Evolutionary conservation across 2,329 filamentous ascomycete genomes (phyloP).

Genomic region (Cladophialophora immunda): DNA sequence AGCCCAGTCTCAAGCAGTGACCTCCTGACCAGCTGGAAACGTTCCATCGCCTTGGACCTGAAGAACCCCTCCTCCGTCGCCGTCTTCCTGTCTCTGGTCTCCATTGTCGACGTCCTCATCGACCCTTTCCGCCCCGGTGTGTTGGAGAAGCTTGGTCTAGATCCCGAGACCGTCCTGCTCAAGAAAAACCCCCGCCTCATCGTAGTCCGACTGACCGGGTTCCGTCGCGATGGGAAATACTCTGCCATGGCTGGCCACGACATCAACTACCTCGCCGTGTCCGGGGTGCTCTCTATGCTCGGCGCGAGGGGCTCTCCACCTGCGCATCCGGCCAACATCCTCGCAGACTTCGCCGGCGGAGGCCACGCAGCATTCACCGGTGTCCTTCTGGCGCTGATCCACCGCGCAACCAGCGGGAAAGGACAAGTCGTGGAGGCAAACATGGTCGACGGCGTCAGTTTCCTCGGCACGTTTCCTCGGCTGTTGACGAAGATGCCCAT

Average conservation of each 20-base stretch:
- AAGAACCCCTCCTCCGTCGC: conserved; percentile 74
- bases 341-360: conserved; percentile 92
- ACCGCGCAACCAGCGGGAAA: conserved; percentile 63
- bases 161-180: conserved; percentile 71
- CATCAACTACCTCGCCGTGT: conserved; percentile 94
- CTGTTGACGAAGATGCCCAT: conserved; percentile 69
- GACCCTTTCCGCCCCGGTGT: conserved; percentile 94
- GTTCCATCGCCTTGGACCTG: conserved; percentile 79
- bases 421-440: conserved; percentile 95
- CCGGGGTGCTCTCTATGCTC: conserved; percentile 79
- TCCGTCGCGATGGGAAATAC: conserved; percentile 86
- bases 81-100: conserved; percentile 72
- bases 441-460: conserved; percentile 91
- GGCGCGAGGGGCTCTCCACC: conserved; percentile 73
- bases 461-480: conserved; percentile 80
- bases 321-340: conserved; percentile 80
- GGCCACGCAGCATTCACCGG: conserved; percentile 84
- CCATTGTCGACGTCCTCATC: conserved; percentile 78
- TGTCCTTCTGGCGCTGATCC: conserved; percentile 78
- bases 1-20: conserved; percentile 64
- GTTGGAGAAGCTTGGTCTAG: conserved; percentile 82
- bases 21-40: conserved; percentile 79
- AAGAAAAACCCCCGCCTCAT: conserved; percentile 77
- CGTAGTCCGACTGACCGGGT: conserved; percentile 87
- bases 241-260: conserved; percentile 90